phyloP scores from a whole-genome alignment of 2,329 filamentous ascomycete species.

The Pyrenophora teres region DNA sequence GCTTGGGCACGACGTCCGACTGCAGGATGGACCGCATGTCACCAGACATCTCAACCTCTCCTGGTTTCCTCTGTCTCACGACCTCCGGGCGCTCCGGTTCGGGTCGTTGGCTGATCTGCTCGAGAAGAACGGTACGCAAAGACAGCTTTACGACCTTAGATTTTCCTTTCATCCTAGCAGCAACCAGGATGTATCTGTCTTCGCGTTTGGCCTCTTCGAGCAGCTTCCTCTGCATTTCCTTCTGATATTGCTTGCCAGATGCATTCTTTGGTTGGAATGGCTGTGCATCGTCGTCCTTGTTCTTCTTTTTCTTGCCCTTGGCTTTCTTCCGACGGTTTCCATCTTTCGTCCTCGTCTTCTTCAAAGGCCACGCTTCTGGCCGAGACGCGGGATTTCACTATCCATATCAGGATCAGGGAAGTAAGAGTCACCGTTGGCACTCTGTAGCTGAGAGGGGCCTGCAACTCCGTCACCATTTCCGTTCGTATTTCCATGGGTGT shows the following conservation, averaged over 20 bases:
- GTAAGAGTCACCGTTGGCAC: constrained; percentile 24
- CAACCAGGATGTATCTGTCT: constrained; percentile 53
- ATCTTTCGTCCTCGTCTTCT: constrained; percentile 36
- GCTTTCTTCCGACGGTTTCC: constrained; percentile 20
- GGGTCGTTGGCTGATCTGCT: constrained; percentile 42
- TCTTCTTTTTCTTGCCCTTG: constrained; percentile 34
- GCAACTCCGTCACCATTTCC: constrained; percentile 23
- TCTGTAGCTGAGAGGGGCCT: constrained; percentile 7
- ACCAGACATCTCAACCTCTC: constrained; percentile 30
- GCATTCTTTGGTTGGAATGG: constrained; percentile 47
- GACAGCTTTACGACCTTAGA: constrained; percentile 51
- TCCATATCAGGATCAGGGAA: constrained; percentile 33
- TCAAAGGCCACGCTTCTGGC: constrained; percentile 38
- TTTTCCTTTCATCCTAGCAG: constrained; percentile 52
- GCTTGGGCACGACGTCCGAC: constrained; percentile 41
- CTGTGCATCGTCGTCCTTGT: constrained; percentile 45
- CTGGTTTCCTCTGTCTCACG: constrained; percentile 22
- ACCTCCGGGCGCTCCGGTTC: constrained; percentile 28
- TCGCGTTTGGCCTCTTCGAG: constrained; percentile 50
- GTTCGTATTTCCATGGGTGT: constrained; percentile 30
- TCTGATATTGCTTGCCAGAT: constrained; percentile 54
- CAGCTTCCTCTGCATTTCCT: constrained; percentile 53
- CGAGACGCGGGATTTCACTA: constrained; percentile 38
- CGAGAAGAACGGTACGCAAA: constrained; percentile 45
- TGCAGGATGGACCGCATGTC: constrained; percentile 41